Evolutionary conservation across 2,329 filamentous ascomycete species (phyloP).

Genomic region (Talaromyces sp.): DNA sequence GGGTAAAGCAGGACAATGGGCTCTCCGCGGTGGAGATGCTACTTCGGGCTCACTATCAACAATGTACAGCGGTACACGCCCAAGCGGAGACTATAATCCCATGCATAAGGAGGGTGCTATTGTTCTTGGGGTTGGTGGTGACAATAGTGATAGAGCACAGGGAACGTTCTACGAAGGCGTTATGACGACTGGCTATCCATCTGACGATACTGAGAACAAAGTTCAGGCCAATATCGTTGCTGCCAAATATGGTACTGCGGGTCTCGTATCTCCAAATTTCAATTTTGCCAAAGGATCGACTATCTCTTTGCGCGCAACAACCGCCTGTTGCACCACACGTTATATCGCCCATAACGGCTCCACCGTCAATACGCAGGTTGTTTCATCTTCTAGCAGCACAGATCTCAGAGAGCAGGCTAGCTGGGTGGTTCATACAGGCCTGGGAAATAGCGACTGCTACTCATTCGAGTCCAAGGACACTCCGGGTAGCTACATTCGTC

Average conservation of each 20-base stretch:
- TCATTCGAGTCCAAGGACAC: constrained; percentile 61
- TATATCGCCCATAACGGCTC: constrained; percentile 55
- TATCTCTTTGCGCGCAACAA: constrained; percentile 56
- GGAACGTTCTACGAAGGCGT: constrained; percentile 65
- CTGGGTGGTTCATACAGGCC: constrained; percentile 54
- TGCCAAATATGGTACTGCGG: constrained; percentile 47
- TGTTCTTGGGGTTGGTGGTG: constrained; percentile 67
- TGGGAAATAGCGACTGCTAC: constrained; percentile 56
- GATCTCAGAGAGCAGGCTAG: constrained; percentile 52
- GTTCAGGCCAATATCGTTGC: constrained; percentile 61
- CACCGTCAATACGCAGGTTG: constrained; percentile 54
- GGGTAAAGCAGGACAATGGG: constrained; percentile 56
- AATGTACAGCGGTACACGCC: constrained; percentile 58
- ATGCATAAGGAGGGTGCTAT: constrained; percentile 66
- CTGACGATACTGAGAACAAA: constrained; percentile 56
- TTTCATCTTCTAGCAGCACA: constrained; percentile 51
- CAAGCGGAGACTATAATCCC: constrained; percentile 55
- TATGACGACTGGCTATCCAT: constrained; percentile 61
- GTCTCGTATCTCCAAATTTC: neutral
- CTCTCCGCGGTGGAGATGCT: constrained; percentile 58
- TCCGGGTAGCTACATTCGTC: constrained; percentile 58
- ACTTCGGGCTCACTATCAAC: constrained; percentile 55
- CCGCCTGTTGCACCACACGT: constrained; percentile 51
- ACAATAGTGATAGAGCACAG: constrained; percentile 59
- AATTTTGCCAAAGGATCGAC: neutral